Percentiles rank a stretch among this genome's conserved stretches.
Evolutionary conservation across 768 basidiomycete species (phyloP).

Genomic region (Pisolithus tinctorius): DNA sequence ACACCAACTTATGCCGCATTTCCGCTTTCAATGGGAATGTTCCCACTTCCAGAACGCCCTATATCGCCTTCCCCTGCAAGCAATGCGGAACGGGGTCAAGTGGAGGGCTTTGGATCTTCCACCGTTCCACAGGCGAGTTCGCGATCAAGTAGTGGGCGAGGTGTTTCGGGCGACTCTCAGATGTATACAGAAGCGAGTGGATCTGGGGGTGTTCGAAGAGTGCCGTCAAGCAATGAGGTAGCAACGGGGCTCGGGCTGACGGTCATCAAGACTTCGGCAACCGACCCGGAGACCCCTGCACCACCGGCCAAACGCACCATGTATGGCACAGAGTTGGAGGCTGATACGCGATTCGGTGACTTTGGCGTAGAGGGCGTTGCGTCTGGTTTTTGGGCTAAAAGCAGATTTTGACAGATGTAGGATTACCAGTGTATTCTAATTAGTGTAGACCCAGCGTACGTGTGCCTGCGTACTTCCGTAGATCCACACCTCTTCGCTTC

Average conservation of each 20-base stretch:
- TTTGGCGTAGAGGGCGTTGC: slow-evolving; percentile 76
- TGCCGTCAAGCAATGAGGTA: slow-evolving; percentile 39
- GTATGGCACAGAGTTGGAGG: slow-evolving; percentile 81
- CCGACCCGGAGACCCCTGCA: slow-evolving; percentile 35
- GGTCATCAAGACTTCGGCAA: slow-evolving; percentile 30
- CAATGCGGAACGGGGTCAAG: slow-evolving; percentile 28
- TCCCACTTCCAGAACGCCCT: slow-evolving; percentile 29
- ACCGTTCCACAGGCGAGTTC: slow-evolving; percentile 34
- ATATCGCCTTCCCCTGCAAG: slow-evolving; percentile 28
- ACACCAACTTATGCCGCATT: slow-evolving; percentile 40
- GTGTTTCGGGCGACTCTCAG: slow-evolving; percentile 20
- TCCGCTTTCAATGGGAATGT: slow-evolving; percentile 32
- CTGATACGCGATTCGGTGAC: slow-evolving; percentile 78
- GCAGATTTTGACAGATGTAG: slow-evolving; percentile 29
- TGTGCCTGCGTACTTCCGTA: no score
- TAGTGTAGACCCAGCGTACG: no score
- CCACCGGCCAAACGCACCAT: slow-evolving; percentile 60
- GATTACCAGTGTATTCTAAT: no score
- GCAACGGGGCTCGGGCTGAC: slow-evolving; percentile 40
- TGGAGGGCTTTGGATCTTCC: slow-evolving; percentile 23
- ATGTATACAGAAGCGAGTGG: slow-evolving; percentile 22
- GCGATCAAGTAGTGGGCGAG: slow-evolving; percentile 24
- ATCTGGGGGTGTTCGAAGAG: slow-evolving; percentile 21
- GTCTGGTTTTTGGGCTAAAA: slow-evolving; percentile 60
- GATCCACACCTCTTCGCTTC: no score